These are phyloP conservation scores for Alternaria incomplexa DNA, from an alignment of 2,329 filamentous ascomycete genomes.

Conservation along the genomic window DNA sequence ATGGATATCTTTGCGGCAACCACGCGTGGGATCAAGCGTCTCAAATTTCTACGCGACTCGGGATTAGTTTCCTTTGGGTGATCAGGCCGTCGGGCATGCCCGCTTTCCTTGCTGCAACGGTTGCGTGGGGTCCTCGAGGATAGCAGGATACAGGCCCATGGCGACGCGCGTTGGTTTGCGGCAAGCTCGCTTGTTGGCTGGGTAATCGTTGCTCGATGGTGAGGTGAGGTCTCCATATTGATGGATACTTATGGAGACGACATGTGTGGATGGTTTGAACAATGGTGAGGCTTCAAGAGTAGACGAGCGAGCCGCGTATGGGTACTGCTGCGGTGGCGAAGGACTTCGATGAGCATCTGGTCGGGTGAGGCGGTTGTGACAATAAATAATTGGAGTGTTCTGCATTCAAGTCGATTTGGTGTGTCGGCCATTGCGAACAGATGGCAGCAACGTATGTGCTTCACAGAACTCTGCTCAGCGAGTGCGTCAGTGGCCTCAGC, in stretches of 20 bases:
- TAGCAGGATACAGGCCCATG: neutral
- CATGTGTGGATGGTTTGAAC: neutral
- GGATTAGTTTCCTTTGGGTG: neutral
- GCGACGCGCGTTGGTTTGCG: neutral
- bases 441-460: neutral
- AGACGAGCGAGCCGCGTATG: neutral
- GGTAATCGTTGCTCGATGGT: neutral
- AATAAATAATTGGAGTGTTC: neutral
- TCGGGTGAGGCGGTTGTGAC: neutral
- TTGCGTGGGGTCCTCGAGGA: neutral
- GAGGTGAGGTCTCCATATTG: neutral
- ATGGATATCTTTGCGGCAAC: neutral
- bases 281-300: neutral
- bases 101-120: neutral
- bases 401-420: neutral
- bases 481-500: neutral
- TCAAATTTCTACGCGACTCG: neutral
- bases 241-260: neutral
- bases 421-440: neutral
- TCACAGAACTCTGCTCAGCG: neutral
- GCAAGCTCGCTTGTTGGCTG: neutral
- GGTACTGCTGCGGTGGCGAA: neutral
- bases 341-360: neutral
- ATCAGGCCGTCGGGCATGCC: neutral
- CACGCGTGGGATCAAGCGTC: neutral